These are phyloP conservation scores for Colletotrichum chlorophyti DNA, from an alignment of 2,329 filamentous ascomycete species.

Conservation along the genomic window DNA sequence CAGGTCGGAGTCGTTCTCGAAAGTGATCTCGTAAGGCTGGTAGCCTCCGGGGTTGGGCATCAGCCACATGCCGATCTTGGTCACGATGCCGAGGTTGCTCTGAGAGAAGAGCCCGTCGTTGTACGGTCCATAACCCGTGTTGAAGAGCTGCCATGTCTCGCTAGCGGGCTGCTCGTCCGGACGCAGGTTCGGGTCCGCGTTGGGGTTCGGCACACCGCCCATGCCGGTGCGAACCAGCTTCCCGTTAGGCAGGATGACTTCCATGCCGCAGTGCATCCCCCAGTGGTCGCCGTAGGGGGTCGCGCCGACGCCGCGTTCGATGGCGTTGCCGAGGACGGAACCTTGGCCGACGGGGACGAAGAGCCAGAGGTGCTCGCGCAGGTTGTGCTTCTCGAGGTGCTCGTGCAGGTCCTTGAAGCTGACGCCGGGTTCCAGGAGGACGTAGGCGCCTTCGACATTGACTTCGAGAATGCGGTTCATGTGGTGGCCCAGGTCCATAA, in stretches of 20 bases:
- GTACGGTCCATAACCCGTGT: constrained; percentile 47
- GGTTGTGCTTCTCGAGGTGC: constrained; percentile 42
- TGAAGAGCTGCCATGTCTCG: constrained; percentile 50
- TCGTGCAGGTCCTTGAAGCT: constrained; percentile 43
- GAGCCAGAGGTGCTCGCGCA: constrained; percentile 49
- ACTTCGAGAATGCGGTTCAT: constrained; percentile 49
- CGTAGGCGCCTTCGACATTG: constrained; percentile 45
- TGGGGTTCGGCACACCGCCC: constrained; percentile 35
- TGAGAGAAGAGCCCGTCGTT: constrained; percentile 54
- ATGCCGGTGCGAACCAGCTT: constrained; percentile 50
- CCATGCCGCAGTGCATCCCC: constrained; percentile 47
- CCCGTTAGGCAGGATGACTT: constrained; percentile 50
- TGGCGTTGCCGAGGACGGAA: constrained; percentile 52
- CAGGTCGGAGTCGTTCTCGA: constrained; percentile 34
- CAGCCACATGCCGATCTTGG: constrained; percentile 58
- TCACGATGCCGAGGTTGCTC: constrained; percentile 57
- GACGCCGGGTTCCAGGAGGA: constrained; percentile 50
- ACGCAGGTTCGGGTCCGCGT: constrained; percentile 10
- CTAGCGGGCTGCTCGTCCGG: constrained; percentile 38
- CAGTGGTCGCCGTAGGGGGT: constrained; percentile 53
- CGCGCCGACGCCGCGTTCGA: constrained; percentile 54
- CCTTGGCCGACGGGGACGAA: constrained; percentile 51
- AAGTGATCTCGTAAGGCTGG: constrained; percentile 37
- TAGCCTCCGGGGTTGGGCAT: constrained; percentile 60
- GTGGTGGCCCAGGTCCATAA: constrained; percentile 47